These are phyloP conservation scores for Lasiodiplodia gonubiensis DNA, from an alignment of 2,329 filamentous ascomycete genomes.

Conservation along the genomic window DNA sequence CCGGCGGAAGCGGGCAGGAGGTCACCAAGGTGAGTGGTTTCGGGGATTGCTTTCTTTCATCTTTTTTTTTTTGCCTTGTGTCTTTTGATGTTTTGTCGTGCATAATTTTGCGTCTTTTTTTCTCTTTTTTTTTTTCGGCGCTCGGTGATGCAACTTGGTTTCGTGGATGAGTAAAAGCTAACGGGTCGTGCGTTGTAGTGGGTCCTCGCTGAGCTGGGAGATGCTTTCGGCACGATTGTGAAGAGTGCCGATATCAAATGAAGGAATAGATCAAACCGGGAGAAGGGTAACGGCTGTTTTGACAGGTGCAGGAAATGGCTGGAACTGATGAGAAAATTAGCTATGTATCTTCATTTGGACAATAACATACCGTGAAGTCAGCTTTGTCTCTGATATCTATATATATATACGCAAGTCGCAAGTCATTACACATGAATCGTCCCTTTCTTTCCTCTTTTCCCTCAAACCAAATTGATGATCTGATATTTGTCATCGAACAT, in stretches of 20 bases:
- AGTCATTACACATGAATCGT: not conserved
- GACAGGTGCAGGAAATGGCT: not conserved
- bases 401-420: not conserved
- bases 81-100: not conserved
- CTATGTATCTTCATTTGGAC: not conserved
- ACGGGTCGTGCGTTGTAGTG: constrained; percentile 40
- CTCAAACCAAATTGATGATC: constrained; percentile 15
- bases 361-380: constrained; percentile 3
- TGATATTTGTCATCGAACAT: constrained; percentile 24
- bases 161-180: not conserved
- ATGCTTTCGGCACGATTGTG: constrained; percentile 68
- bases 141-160: not conserved
- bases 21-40: constrained; percentile 49
- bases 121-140: not conserved
- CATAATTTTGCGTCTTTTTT: constrained; percentile 30
- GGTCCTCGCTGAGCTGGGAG: constrained; percentile 64
- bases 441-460: not conserved
- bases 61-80: not conserved
- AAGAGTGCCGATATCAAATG: constrained; percentile 56
- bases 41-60: not conserved
- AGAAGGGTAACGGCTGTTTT: not conserved
- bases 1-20: constrained; percentile 63
- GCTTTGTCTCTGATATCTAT: not conserved
- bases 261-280: not conserved
- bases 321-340: not conserved